Percentiles rank a stretch among this genome's conserved stretches.
Conservation (phyloP, 192 early-diverging fungal genomes). For the Oehlia diaphana region DNA sequence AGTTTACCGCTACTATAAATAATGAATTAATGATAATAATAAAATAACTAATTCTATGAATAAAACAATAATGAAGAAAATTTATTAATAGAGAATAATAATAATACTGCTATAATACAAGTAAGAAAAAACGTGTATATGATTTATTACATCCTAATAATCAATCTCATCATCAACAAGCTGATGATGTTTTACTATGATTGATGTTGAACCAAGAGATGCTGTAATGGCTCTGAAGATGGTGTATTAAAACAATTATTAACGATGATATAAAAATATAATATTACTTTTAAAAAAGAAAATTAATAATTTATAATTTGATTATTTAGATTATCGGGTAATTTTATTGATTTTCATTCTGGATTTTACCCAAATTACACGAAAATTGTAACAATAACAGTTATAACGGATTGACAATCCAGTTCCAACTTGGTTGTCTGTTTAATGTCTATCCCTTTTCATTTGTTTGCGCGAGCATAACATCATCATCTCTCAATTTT, state of each 20-base stretch:
- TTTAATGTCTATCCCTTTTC: too few species aligned
- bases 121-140: conserved; percentile 1
- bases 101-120: background rate
- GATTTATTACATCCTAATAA: background rate
- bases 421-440: too few species aligned
- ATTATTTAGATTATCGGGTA: conserved; percentile 28
- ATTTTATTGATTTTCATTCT: background rate
- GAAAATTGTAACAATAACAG: too few species aligned
- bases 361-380: too few species aligned
- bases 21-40: background rate
- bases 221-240: conserved; percentile 32
- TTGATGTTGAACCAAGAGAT: conserved; percentile 25
- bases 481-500: too few species aligned
- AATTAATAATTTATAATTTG: background rate
- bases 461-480: too few species aligned
- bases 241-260: conserved; percentile 40
- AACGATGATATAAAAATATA: conserved; percentile 30
- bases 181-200: background rate
- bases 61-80: background rate
- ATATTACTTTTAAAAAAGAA: background rate
- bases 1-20: conserved; percentile 4
- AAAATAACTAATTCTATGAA: background rate
- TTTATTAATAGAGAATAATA: too few species aligned
- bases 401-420: too few species aligned
- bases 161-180: conserved; percentile 3